Base-by-base conservation (phyloP, 2,329 filamentous ascomycete genomes). In the Colletotrichum liriopes region DNA sequence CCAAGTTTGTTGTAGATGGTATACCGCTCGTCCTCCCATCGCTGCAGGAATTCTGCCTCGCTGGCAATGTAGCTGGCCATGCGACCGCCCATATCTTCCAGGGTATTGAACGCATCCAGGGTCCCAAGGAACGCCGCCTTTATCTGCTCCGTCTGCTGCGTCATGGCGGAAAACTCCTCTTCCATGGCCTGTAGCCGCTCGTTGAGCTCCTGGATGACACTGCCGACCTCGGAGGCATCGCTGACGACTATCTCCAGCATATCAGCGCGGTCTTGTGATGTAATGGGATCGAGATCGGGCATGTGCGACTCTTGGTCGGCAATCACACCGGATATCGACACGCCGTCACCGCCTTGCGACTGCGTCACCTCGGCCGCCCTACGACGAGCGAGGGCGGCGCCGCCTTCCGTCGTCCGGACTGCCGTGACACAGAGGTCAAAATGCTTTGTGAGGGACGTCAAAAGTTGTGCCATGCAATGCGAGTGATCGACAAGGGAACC, bases 371-470 rank as follows among this genome's bases (percentile, higher is more conserved):
- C 92, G 54, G 92, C 92, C 0, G 91, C 92, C 74, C 90, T 92
- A 62, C 89, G 88, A 14, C 91, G 89, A 7, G 92, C 93, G 56
- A 92, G 85, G 6, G 91, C 92, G 16, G 91, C 91, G 6, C 92
- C 93, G 39, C 93, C 93, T 83, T 98, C 95, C 3, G 95, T 98
- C 62, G 96, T 94, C 72, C 95, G 93, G 54, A 98, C 92, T 0
- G 96, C 96, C 1, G 93, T 96, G 18, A 97, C 94, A 81, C 96
- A 98, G 75, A 97, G 90, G 81, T 98, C 96, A 79, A 98, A 98
- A 82, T 98, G 96, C 35, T 89, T 90, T 9, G 94, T 95, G 5
- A 98, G 85, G 0, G 93, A 94, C 68, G 94, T 90, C 1, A 98
- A 89, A 6, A 94, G 88, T 69, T 92, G 88, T 6, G 95, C 96